phyloP scores from a whole-genome alignment of 176 grass and related monocot species.

The Hsuehochloa calcarea region DNA sequence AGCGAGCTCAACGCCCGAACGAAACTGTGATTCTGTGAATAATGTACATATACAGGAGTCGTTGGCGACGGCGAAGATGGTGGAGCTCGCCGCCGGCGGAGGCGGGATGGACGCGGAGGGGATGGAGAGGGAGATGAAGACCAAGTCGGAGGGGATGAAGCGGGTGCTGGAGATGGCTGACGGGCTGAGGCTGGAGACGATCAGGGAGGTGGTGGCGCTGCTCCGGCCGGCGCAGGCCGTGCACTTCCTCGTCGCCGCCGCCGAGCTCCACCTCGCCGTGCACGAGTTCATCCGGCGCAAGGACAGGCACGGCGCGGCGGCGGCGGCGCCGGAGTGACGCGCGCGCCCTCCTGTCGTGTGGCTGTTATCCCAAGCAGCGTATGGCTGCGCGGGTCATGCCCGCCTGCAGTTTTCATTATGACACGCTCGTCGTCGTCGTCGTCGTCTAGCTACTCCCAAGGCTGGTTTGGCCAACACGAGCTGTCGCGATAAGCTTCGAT shows the following conservation, averaged over 20 bases:
- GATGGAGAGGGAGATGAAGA: slow-evolving; percentile 46
- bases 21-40: no score
- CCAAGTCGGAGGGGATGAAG: slow-evolving; percentile 43
- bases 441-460: background rate
- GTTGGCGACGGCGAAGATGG: slow-evolving; percentile 50
- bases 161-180: slow-evolving; percentile 60
- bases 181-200: slow-evolving; percentile 49
- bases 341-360: background rate
- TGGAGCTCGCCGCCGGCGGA: slow-evolving; percentile 23
- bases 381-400: background rate
- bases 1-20: background rate
- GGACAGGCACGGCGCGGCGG: slow-evolving; percentile 33
- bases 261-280: slow-evolving; percentile 66
- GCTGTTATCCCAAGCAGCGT: background rate
- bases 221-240: slow-evolving; percentile 56
- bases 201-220: slow-evolving; percentile 62
- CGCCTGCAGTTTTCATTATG: background rate
- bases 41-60: slow-evolving; percentile 36
- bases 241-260: slow-evolving; percentile 75
- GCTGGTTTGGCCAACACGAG: slow-evolving; percentile 1
- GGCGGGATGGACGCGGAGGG: background rate
- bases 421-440: background rate
- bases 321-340: background rate
- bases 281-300: slow-evolving; percentile 60
- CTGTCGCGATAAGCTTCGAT: slow-evolving; percentile 35